A percentile compares a stretch with the other conserved stretches of the same genome.
These are phyloP conservation scores for Podila verticillata DNA, from an alignment of 192 early-diverging fungal species.

Conservation along the genomic window DNA sequence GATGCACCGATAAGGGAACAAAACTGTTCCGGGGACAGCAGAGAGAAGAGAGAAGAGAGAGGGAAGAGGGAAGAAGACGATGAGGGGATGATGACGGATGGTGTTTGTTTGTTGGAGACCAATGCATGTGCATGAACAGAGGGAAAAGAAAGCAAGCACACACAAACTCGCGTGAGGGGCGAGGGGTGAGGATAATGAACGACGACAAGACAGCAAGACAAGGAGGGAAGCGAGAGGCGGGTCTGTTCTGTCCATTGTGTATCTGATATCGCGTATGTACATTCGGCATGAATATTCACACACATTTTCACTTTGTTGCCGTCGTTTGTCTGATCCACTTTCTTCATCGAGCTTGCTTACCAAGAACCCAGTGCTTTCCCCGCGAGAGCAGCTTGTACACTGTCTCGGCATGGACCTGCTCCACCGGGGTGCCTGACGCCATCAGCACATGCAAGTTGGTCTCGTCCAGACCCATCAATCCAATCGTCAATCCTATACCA, in stretches of 20 bases:
- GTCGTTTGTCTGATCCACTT: no score
- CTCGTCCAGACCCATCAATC: conserved; percentile 85
- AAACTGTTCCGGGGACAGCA: background rate
- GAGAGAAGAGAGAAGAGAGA: no score
- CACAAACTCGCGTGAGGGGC: conserved; percentile 1
- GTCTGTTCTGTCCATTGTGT: no score
- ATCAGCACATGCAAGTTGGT: conserved; percentile 87
- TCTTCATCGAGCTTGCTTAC: conserved; percentile 7
- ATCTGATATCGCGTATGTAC: no score
- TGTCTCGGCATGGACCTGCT: conserved; percentile 77
- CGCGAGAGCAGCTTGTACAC: conserved; percentile 56
- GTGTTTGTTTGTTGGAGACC: background rate
- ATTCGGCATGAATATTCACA: no score
- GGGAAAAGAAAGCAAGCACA: background rate
- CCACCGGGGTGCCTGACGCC: conserved; percentile 74
- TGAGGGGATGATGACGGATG: no score
- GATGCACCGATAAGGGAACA: background rate
- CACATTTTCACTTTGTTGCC: no score
- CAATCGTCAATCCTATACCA: conserved; percentile 69
- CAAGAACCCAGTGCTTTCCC: conserved; percentile 87
- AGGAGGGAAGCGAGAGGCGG: background rate
- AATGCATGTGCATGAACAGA: no score
- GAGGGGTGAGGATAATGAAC: background rate
- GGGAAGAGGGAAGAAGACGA: no score
- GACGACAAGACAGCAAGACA: background rate